Evolutionary conservation across 148 eudicot genomes (phyloP), one percentile per base, ranked within the genome.

Genomic region (Agrostemma githago): DNA sequence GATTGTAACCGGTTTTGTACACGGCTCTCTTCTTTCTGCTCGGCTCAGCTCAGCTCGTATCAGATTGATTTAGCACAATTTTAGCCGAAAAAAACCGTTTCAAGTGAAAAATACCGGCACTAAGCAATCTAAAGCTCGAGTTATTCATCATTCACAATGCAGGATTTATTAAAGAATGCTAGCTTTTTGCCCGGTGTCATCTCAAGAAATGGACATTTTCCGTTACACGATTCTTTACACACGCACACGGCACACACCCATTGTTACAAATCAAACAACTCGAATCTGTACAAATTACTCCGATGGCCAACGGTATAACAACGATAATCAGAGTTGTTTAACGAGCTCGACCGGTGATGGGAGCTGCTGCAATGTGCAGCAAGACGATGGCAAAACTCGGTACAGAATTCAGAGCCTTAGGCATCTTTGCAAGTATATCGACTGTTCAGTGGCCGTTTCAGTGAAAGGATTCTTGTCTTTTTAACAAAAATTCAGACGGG

Each of bases 401-500:
- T 38, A 53, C 1, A 4, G 16, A 40, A 66, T 43, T 42, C 17
- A 16, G 34, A 26, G 34, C 34, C 34, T 26, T 26, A 26, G 10
- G 46, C 74, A 70, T 7, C 57, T 60, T 21, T 51, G 62, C 51
- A 34, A 38, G 67, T 37, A 68, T 57, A 26, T 26, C 71, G 39
- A 10, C 21, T 7, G 71, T 16, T 59, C 21, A 67, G 46, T 46
- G 6, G n/a, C 5, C 34, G 8, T 44, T 69, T 69, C 59, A 74
- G 15, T 51, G 62, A 26, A 62, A 63, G 20, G 74, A 66, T 46
- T 74, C 74, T 76, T 80, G 89, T 62, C 72, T 80, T 51, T 76
- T 80, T 19, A 79, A 48, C 61, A 71, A 40, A 72, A 46, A 62
- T 76, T 80, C 87, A 61, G 77, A 81, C 1, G 85, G 61, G 62